Percentiles rank a stretch among this genome's conserved stretches.
Conservation (phyloP, 352 stramenopile genomes). For the Pythium guiyangense region DNA sequence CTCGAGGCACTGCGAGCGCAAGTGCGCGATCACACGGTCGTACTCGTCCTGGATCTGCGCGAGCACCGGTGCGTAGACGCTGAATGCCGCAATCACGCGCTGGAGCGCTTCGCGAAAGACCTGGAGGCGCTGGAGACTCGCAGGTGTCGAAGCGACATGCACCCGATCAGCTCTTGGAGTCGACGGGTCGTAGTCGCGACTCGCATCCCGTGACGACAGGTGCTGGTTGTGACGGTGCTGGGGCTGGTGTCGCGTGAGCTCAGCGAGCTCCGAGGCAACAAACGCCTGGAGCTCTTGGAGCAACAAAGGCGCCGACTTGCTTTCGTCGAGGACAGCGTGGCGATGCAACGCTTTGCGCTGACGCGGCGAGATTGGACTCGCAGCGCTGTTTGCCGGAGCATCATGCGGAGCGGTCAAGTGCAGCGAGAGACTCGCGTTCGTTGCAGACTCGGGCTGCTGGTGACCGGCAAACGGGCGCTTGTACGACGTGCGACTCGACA, state of each 20-base stretch:
- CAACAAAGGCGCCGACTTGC: conserved; percentile 30
- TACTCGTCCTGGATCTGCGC: conserved; percentile 64
- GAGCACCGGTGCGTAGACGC: conserved; percentile 57
- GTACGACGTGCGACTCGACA: conserved; percentile 15
- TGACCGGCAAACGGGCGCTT: conserved; percentile 6
- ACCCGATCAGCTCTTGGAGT: neutral
- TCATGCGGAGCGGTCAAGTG: neutral
- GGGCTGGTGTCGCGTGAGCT: conserved; percentile 2
- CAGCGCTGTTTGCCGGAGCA: neutral
- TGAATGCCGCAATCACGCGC: conserved; percentile 54
- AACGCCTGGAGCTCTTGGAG: conserved; percentile 44
- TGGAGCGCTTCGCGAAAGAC: conserved; percentile 51
- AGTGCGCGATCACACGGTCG: conserved; percentile 28
- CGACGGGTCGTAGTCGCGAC: neutral
- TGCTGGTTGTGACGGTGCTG: neutral
- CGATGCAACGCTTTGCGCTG: conserved; percentile 20
- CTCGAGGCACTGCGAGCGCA: conserved; percentile 33
- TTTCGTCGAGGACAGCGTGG: conserved; percentile 20
- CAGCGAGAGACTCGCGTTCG: neutral
- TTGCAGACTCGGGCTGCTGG: neutral
- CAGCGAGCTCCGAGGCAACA: conserved; percentile 22
- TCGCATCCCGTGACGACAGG: neutral
- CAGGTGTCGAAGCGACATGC: no score
- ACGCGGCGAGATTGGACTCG: conserved; percentile 12
- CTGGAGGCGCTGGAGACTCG: conserved; percentile 37